Evolutionary conservation across 345 rosid genomes (phyloP).

Genomic region (Melastoma malabathricum): DNA sequence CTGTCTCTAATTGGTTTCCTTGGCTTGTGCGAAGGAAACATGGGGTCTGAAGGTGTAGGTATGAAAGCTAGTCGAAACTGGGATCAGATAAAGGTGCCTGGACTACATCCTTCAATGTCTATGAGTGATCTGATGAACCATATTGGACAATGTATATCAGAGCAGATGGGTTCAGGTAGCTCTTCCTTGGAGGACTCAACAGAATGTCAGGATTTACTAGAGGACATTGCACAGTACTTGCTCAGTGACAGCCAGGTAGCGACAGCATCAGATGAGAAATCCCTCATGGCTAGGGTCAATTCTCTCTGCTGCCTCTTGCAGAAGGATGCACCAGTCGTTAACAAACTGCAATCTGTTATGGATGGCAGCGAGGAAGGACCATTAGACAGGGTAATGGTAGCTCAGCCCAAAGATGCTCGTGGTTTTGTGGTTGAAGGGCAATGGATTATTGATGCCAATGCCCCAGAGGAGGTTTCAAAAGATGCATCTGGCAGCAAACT

Average conservation of each 20-base stretch:
- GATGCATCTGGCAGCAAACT: conserved; percentile 45
- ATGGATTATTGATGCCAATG: conserved; percentile 14
- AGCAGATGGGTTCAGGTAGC: conserved; percentile 45
- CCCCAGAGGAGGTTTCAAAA: conserved; percentile 25
- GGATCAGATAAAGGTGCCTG: conserved; percentile 81
- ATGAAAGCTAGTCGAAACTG: conserved; percentile 41
- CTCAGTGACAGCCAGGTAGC: conserved; percentile 66
- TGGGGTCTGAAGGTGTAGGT: conserved; percentile 45
- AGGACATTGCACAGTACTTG: conserved; percentile 73
- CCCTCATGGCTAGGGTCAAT: conserved; percentile 93
- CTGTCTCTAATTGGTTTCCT: conserved; percentile 41
- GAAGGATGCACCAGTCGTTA: conserved; percentile 40
- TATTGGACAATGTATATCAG: conserved; percentile 55
- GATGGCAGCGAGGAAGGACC: conserved; percentile 24
- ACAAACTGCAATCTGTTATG: conserved; percentile 29
- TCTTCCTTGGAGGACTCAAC: conserved; percentile 23
- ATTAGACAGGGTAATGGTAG: conserved; percentile 16
- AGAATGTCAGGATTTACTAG: conserved; percentile 44
- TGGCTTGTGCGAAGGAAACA: conserved; percentile 44
- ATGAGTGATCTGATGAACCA: conserved; percentile 78
- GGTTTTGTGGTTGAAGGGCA: conserved; percentile 21
- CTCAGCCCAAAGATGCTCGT: conserved; percentile 11
- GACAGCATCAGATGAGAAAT: conserved; percentile 72
- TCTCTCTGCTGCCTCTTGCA: conserved; percentile 92
- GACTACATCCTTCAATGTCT: conserved; percentile 80